phyloP scores from a whole-genome alignment of 2,329 filamentous ascomycete species.

The Fusarium begoniae region DNA sequence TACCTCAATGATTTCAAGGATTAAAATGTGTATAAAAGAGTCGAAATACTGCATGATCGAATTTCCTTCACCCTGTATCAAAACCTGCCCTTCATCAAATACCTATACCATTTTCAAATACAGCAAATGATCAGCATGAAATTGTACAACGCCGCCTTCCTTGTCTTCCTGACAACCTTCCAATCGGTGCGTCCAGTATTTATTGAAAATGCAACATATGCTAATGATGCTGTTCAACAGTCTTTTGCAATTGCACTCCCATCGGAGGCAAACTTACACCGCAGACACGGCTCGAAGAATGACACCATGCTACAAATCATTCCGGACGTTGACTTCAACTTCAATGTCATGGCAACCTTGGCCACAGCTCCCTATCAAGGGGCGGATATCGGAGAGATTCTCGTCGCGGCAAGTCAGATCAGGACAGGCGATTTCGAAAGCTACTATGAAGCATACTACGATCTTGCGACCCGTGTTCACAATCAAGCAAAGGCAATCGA shows the following conservation, averaged over 20 bases:
- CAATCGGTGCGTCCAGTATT: background rate
- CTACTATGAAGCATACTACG: conserved; percentile 35
- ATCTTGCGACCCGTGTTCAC: conserved; percentile 38
- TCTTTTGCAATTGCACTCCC: background rate
- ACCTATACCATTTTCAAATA: background rate
- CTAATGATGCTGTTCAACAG: background rate
- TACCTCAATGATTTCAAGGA: too few species aligned
- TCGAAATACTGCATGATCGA: background rate
- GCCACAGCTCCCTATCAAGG: background rate
- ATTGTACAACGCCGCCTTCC: background rate
- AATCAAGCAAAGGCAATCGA: conserved; percentile 31
- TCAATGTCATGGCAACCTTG: background rate
- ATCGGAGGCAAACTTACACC: background rate
- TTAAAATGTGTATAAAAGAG: background rate
- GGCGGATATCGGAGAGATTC: conserved; percentile 45
- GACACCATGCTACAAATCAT: conserved; percentile 1
- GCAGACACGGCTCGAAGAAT: background rate
- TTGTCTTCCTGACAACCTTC: background rate
- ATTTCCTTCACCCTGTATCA: background rate
- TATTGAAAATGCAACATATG: too few species aligned
- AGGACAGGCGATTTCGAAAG: conserved; percentile 37
- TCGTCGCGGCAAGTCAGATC: conserved; percentile 44
- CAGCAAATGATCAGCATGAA: background rate
- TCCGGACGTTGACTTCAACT: conserved; percentile 10
- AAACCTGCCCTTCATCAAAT: background rate